phyloP scores from a whole-genome alignment of 768 basidiomycete genomes.

The Trametes meyenii region DNA sequence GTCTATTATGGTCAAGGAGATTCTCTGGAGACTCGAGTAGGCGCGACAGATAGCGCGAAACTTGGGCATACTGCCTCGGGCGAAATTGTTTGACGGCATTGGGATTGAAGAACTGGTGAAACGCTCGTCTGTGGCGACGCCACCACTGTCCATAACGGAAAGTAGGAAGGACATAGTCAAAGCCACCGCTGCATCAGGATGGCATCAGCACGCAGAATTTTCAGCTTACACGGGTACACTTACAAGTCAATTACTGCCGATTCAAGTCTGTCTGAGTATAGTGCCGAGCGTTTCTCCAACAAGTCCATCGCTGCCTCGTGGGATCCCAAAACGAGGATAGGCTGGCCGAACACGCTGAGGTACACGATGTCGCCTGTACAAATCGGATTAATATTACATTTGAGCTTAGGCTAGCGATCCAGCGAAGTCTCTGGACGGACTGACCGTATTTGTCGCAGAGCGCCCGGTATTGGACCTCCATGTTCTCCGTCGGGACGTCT shows the following conservation, averaged over 20 bases:
- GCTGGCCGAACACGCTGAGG: conserved; percentile 64
- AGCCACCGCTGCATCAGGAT: neutral
- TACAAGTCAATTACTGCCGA: conserved; percentile 73
- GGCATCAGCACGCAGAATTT: neutral
- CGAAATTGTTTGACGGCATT: neutral
- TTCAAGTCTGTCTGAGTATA: conserved; percentile 72
- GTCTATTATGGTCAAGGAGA: conserved; percentile 8
- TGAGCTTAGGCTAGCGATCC: too few relatives aligned
- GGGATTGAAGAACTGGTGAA: conserved; percentile 15
- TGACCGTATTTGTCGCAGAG: too few relatives aligned
- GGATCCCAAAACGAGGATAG: conserved; percentile 67
- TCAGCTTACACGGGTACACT: conserved; percentile 32
- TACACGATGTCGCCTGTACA: conserved; percentile 61
- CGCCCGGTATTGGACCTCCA: too few relatives aligned
- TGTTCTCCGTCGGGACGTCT: too few relatives aligned
- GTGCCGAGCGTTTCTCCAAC: conserved; percentile 67
- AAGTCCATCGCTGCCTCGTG: conserved; percentile 61
- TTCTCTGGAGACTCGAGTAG: conserved; percentile 6
- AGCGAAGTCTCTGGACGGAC: too few relatives aligned
- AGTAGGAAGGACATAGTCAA: conserved; percentile 4
- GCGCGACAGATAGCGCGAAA: neutral
- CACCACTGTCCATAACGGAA: conserved; percentile 15
- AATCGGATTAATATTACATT: too few relatives aligned
- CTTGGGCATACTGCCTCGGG: neutral
- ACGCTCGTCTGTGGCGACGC: conserved; percentile 10